Conservation (phyloP, 148 eudicot genomes). For the Fagopyrum esculentum region DNA sequence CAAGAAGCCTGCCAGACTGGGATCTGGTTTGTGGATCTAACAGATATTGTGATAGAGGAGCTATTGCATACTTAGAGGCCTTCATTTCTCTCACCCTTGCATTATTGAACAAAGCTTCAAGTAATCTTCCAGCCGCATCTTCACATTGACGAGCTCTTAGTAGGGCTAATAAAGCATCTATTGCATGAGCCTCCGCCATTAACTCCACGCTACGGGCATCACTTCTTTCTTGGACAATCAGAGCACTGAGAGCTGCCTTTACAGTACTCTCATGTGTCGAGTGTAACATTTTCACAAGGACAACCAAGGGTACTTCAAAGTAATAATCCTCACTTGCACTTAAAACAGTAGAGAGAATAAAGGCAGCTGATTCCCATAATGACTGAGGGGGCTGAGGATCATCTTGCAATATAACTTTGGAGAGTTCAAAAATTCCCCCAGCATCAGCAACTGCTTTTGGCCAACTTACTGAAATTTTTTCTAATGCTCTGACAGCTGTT, state of each 20-base stretch:
- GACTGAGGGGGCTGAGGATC: conserved; percentile 60
- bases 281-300: conserved; percentile 64
- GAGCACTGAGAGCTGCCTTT: conserved; percentile 49
- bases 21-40: conserved; percentile 74
- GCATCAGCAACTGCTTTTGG: conserved; percentile 77
- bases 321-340: conserved; percentile 43
- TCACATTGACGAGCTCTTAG: conserved; percentile 71
- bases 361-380: conserved; percentile 73
- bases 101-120: conserved; percentile 67
- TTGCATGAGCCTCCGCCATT: conserved; percentile 69
- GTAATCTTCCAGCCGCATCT: conserved; percentile 60
- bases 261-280: conserved; percentile 46
- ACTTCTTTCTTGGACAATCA: conserved; percentile 47
- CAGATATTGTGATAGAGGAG: conserved; percentile 68
- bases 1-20: conserved; percentile 57
- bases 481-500: conserved; percentile 69
- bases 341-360: conserved; percentile 55
- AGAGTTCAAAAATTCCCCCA: conserved; percentile 65
- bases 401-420: conserved; percentile 68
- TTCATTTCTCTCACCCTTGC: conserved; percentile 60
- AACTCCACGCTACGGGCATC: conserved; percentile 53
- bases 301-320: conserved; percentile 54
- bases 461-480: conserved; percentile 59
- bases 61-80: conserved; percentile 59
- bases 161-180: conserved; percentile 58